Percentiles rank a stretch among this genome's conserved stretches.
Conservation (phyloP, 208 protist genomes). For the Trypanosoma lewisi region DNA sequence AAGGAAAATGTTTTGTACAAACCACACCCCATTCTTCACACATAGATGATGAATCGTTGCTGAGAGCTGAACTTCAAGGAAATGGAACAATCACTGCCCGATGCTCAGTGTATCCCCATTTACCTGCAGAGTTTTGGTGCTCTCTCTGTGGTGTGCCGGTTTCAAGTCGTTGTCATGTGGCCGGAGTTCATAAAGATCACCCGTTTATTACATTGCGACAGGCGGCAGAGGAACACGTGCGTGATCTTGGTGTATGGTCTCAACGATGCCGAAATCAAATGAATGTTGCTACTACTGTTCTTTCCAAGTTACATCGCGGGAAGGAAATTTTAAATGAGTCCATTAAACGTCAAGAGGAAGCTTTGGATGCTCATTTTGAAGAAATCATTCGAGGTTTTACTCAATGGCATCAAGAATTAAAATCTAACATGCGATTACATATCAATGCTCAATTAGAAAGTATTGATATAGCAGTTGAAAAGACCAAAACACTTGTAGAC, state of each 20-base stretch:
- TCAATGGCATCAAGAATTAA: conserved; percentile 21
- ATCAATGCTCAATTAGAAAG: conserved; percentile 18
- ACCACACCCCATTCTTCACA: background rate
- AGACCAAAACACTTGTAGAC: conserved; percentile 18
- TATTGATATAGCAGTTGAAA: conserved; percentile 22
- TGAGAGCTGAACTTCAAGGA: background rate
- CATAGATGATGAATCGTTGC: background rate
- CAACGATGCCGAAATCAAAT: conserved; percentile 28
- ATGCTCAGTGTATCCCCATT: conserved; percentile 35
- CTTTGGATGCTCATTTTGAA: conserved; percentile 21
- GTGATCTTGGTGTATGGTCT: conserved; percentile 24
- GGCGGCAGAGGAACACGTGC: conserved; percentile 35
- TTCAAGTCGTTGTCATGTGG: conserved; percentile 35
- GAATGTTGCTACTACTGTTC: conserved; percentile 20
- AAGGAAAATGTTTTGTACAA: background rate
- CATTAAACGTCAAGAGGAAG: conserved; percentile 14
- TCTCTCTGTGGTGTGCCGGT: conserved; percentile 31
- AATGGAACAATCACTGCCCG: conserved; percentile 12
- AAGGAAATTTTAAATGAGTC: conserved; percentile 15
- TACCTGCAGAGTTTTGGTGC: conserved; percentile 37
- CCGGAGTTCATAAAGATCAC: conserved; percentile 34
- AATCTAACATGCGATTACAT: conserved; percentile 23
- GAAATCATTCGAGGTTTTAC: conserved; percentile 28
- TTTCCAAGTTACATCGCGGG: conserved; percentile 24
- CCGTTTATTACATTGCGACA: conserved; percentile 31